Conservation (phyloP, 495 filamentous ascomycete genomes). For the Penicillium pulvis region DNA sequence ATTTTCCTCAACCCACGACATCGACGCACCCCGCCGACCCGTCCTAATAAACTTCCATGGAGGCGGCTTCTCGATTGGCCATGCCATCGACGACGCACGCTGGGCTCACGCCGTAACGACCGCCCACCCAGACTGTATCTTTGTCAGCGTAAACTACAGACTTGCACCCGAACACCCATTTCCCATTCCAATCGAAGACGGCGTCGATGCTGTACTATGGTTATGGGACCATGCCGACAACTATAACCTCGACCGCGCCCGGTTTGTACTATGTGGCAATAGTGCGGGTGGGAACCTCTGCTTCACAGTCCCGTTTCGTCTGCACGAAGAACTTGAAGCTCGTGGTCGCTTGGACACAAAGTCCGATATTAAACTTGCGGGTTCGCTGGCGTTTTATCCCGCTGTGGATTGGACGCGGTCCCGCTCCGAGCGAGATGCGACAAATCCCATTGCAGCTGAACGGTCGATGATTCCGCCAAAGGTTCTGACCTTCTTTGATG, state of each 20-base stretch:
- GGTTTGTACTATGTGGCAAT: conserved; percentile 69
- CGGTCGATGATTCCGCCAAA: conserved; percentile 19
- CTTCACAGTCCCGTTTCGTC: conserved; percentile 66
- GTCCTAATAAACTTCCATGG: conserved; percentile 33
- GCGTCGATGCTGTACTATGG: conserved; percentile 56
- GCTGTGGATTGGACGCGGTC: conserved; percentile 69
- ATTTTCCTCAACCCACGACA: conserved; percentile 1
- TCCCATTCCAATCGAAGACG: conserved; percentile 62
- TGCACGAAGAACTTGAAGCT: conserved; percentile 38
- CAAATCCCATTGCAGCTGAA: conserved; percentile 18
- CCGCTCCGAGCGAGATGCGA: conserved; percentile 46
- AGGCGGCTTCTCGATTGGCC: conserved; percentile 42
- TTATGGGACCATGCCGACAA: conserved; percentile 53
- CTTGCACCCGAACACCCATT: conserved; percentile 42
- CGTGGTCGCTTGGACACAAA: conserved; percentile 15
- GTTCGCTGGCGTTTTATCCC: conserved; percentile 70
- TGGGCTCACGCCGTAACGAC: conserved; percentile 19
- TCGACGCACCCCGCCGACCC: conserved; percentile 5
- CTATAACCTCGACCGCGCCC: conserved; percentile 46
- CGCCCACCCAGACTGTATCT: conserved; percentile 12
- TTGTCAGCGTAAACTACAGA: conserved; percentile 36
- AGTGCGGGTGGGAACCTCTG: conserved; percentile 76
- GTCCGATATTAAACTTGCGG: conserved; percentile 34
- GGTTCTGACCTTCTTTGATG: conserved; percentile 22
- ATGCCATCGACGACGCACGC: conserved; percentile 28